Percentiles rank a stretch among this genome's conserved stretches.
phyloP scores from a whole-genome alignment of 495 filamentous ascomycete genomes.

The Wilcoxina mikolae region DNA sequence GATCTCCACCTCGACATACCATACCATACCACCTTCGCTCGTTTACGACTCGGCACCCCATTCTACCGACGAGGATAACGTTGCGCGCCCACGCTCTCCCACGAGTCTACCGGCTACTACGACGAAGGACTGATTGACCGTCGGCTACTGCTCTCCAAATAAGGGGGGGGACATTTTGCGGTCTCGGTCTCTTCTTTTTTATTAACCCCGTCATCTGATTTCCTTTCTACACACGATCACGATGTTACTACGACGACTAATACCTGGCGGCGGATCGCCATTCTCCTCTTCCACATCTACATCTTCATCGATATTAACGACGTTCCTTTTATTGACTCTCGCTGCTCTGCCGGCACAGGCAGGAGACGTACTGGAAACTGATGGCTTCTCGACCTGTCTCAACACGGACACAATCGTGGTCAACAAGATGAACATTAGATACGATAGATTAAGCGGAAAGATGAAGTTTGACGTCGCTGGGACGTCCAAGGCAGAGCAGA shows the following conservation, averaged over 20 bases:
- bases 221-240: too few species aligned
- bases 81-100: too few species aligned
- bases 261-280: constrained; percentile 11
- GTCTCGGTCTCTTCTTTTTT: too few species aligned
- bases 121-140: too few species aligned
- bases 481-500: constrained; percentile 54
- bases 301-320: neutral
- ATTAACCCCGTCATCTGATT: too few species aligned
- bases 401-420: constrained; percentile 52
- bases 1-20: too few species aligned
- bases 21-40: too few species aligned
- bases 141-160: too few species aligned
- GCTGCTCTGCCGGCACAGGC: constrained; percentile 33
- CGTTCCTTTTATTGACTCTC: constrained; percentile 2
- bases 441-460: constrained; percentile 53
- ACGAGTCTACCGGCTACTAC: too few species aligned
- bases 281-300: constrained; percentile 10
- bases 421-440: constrained; percentile 59
- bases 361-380: constrained; percentile 61
- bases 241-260: constrained; percentile 27
- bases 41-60: too few species aligned
- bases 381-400: constrained; percentile 63
- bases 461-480: constrained; percentile 76
- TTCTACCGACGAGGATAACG: too few species aligned
- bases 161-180: too few species aligned